These are phyloP conservation scores for Ustulina deusta DNA, from an alignment of 2,329 filamentous ascomycete species.

Conservation along the genomic window DNA sequence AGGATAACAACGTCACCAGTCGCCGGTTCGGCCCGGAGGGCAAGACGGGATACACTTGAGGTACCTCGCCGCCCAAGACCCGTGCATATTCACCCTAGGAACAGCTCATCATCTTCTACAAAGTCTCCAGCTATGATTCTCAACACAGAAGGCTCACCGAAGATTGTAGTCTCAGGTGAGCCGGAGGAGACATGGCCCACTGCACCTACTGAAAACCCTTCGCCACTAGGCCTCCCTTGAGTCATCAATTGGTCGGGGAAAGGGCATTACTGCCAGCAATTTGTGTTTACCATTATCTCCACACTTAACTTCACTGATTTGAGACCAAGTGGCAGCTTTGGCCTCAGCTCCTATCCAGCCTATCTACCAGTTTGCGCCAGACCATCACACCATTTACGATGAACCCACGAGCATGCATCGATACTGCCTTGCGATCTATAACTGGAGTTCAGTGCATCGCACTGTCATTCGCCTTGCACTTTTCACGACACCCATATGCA, in stretches of 20 bases:
- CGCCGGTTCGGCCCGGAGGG: neutral
- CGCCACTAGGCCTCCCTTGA: constrained; percentile 9
- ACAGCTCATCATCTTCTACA: constrained; percentile 24
- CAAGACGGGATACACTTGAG: constrained; percentile 51
- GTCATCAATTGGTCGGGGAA: too few relatives aligned
- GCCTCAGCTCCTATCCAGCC: neutral
- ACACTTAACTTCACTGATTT: neutral
- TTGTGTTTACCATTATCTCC: neutral
- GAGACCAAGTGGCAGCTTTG: neutral
- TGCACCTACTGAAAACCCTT: neutral
- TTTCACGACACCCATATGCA: neutral
- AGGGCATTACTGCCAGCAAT: neutral
- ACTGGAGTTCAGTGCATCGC: neutral
- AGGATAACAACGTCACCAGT: constrained; percentile 23
- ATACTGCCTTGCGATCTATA: neutral
- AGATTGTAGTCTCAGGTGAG: constrained; percentile 45
- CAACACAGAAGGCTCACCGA: constrained; percentile 37
- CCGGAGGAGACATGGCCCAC: constrained; percentile 31
- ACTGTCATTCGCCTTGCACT: neutral
- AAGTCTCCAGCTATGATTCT: constrained; percentile 27
- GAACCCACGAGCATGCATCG: neutral
- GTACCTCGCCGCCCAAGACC: constrained; percentile 45
- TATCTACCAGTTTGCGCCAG: neutral
- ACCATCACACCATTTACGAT: neutral
- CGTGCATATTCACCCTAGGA: constrained; percentile 35